Evolutionary conservation across 176 grass and related monocot species (phyloP), one percentile per base, ranked within the genome.

Genomic region (Hyparrhenia diplandra): DNA sequence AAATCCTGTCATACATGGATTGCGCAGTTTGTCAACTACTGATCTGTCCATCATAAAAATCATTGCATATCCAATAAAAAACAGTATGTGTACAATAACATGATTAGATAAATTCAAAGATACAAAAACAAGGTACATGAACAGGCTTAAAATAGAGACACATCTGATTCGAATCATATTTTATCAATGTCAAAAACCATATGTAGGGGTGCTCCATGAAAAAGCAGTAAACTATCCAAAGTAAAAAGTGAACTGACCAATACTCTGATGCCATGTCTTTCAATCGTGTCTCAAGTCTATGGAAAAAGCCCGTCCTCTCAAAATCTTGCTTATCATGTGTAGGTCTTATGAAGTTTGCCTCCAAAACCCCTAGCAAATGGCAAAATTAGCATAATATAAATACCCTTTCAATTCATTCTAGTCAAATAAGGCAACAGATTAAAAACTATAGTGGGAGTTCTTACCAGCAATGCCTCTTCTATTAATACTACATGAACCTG

Each of bases 281-380:
- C 45, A 91, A 71, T 51, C 89, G 72, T 27, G 45, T 81, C 67
- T 91, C 89, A 66, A 91, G 85, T 87, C 65, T 91, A 6, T 84
- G 76, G 67, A 76, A 87, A 81, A 84, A 85, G 28, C 18, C 66
- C 0, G 89, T 87, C 76, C 80, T 91, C 81, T 90, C 84, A 83
- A 90, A 90, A 86, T 90, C 88, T 86, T 90, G 88, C 75, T 90
- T 87, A 84, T 90, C 75, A 80, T 90, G 88, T 64, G 88, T 90
- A 43, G 88, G 88, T 75, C 64, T 74, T 51, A 90, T 87, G 67
- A 91, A 91, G 45, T 91, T 91, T 25, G 84, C 81, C 76, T 91
- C 89, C 75, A 91, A 65, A 65, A 91, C 85, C 20, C 89, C 84
- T 91, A 80, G 36, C 23, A 90, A 64, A 83, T 76, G 64, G 31